Conservation (phyloP, 257 asterid species). For the Pogostemon cablin region DNA sequence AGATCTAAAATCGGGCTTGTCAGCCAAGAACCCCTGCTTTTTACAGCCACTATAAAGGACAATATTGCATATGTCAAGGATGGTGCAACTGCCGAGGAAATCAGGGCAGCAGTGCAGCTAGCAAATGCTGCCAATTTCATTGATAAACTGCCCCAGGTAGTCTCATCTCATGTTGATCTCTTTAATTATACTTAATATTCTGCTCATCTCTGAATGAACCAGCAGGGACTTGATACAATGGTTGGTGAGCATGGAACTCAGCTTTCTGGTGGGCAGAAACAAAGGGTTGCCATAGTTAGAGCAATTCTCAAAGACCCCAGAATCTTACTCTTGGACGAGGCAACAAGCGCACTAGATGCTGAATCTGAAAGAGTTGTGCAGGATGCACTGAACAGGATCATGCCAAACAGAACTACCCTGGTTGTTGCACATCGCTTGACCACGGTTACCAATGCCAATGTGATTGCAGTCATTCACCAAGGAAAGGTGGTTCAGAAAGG, state of each 20-base stretch:
- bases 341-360: conserved; percentile 70
- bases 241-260: conserved; percentile 77
- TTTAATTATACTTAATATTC: too few relatives aligned
- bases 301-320: conserved; percentile 63
- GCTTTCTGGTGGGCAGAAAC: conserved; percentile 74
- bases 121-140: conserved; percentile 73
- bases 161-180: too few relatives aligned
- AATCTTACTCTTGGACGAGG: conserved; percentile 66
- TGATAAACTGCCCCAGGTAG: conserved; percentile 48
- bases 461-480: conserved; percentile 56
- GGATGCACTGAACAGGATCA: conserved; percentile 60
- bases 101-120: conserved; percentile 49
- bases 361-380: conserved; percentile 67
- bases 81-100: conserved; percentile 59
- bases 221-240: conserved; percentile 56
- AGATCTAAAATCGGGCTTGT: conserved; percentile 68
- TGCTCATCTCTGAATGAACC: too few relatives aligned
- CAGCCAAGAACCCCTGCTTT: conserved; percentile 75
- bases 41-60: conserved; percentile 59
- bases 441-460: conserved; percentile 56
- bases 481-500: conserved; percentile 63
- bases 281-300: conserved; percentile 67
- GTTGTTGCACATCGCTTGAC: conserved; percentile 64
- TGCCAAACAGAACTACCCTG: conserved; percentile 59
- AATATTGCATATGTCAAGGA: conserved; percentile 67